Evolutionary conservation across 495 filamentous ascomycete genomes (phyloP), one percentile per base, ranked within the genome.

Genomic region (Annulohypoxylon maeteangense): DNA sequence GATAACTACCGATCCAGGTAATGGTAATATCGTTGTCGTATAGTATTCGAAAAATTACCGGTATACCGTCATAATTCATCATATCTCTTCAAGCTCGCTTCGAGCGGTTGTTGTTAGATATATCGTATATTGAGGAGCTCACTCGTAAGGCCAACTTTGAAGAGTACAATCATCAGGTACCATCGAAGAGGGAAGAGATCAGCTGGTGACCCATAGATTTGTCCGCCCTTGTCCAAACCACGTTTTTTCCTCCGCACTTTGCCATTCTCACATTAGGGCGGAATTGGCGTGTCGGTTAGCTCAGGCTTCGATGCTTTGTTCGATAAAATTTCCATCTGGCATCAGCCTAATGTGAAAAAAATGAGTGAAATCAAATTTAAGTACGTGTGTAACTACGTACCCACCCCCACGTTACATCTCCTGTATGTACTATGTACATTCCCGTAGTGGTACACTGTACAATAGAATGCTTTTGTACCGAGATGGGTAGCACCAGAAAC

Each of bases 161-260:
- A 20, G 55, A 40, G 29, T 22, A 40, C 56, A 11, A 40, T 20
- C 27, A 38, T 65, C 54, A 62, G 60, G 56, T 65, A 64, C 45
- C 45, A 38, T 62, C 42, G 47, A 50, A 68, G 34, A 58, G 1
- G 60, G 59, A 58, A 62, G 44, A 63, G 69, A 72, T 72, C 65
- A 65, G n/a, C 70, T 73, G 40, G 48, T 65, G 70, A 65, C 70
- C 65, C 70, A 62, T 50, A 61, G 44, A 65, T 61, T 67, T 67
- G 22, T 45, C 53, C 51, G 50, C 62, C 55, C 54, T 47, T 64
- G 64, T 60, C 38, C 48, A 27, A 29, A 59, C 70, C 70, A 72
- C 70, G 65, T 73, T 73, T 73, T 68, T 73, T 65, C 70, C 70
- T 67, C 69, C 69, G 60, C 63, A 67, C 53, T 58, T 69, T 68